Evolutionary conservation across 2,329 filamentous ascomycete genomes (phyloP).

Genomic region (Allantophomopsis cytisporea): DNA sequence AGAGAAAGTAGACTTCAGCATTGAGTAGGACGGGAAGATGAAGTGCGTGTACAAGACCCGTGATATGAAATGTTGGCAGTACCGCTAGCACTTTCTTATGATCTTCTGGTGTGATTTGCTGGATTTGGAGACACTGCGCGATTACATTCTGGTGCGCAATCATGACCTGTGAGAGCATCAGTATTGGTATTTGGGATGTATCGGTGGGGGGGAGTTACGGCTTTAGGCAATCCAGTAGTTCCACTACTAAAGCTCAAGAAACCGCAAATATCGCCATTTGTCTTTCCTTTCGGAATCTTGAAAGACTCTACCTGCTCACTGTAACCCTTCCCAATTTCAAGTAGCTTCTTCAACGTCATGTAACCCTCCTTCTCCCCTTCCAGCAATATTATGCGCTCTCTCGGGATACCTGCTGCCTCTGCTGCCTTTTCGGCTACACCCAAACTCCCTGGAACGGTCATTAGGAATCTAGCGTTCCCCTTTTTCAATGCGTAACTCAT

Average conservation of each 20-base stretch:
- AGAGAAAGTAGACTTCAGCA: slow-evolving; percentile 52
- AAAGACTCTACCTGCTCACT: slow-evolving; percentile 27
- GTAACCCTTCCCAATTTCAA: slow-evolving; percentile 18
- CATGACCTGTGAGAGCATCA: slow-evolving; percentile 25
- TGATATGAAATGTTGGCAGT: slow-evolving; percentile 44
- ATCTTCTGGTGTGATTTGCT: slow-evolving; percentile 33
- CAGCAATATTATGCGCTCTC: slow-evolving; percentile 38
- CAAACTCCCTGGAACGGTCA: slow-evolving; percentile 40
- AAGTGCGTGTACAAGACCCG: slow-evolving; percentile 45
- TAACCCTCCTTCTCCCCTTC: slow-evolving; percentile 37
- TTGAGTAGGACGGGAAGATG: slow-evolving; percentile 50
- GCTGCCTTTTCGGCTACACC: slow-evolving; percentile 39
- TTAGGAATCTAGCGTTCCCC: slow-evolving; percentile 39
- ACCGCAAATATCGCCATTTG: slow-evolving; percentile 39
- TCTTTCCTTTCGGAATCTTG: slow-evolving; percentile 34
- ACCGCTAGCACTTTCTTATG: slow-evolving; percentile 39
- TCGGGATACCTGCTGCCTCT: slow-evolving; percentile 35
- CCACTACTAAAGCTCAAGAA: slow-evolving; percentile 35
- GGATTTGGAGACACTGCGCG: slow-evolving; percentile 46
- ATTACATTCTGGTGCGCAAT: slow-evolving; percentile 39
- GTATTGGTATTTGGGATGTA: background rate
- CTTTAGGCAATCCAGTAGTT: slow-evolving; percentile 34
- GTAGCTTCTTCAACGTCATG: slow-evolving; percentile 26
- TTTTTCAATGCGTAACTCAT: slow-evolving; percentile 52
- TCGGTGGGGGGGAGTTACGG: slow-evolving; percentile 14